Percentiles rank a stretch among this genome's conserved stretches.
Evolutionary conservation across 1,284 basidiomycete genomes (phyloP).

Genomic region (Malassezia equina): DNA sequence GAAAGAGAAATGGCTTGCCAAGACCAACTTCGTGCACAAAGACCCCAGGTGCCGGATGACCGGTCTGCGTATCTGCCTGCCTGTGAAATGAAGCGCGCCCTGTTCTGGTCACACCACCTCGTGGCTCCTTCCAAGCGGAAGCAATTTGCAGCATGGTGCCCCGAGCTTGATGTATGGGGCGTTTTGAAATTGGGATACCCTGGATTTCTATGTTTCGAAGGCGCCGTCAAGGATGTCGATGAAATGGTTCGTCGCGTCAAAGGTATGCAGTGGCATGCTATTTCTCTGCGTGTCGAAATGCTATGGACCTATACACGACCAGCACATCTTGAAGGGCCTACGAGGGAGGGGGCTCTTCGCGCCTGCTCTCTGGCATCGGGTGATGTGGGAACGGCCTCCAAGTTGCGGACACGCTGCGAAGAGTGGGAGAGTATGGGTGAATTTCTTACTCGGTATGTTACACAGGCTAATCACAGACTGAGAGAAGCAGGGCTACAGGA

Average conservation of each 20-base stretch:
- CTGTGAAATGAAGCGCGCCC: conserved; percentile 8
- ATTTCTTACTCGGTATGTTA: conserved; percentile 12
- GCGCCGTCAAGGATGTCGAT: conserved; percentile 15
- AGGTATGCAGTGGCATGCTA: conserved; percentile 17
- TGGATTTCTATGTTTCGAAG: conserved; percentile 24
- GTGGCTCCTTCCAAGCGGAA: conserved; percentile 20
- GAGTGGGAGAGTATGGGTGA: conserved; percentile 8
- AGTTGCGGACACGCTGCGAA: neutral
- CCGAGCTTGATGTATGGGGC: conserved; percentile 19
- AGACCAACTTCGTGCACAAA: neutral
- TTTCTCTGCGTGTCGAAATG: conserved; percentile 11
- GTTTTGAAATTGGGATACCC: conserved; percentile 21
- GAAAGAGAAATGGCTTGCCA: neutral
- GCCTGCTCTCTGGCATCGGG: neutral
- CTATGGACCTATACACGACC: conserved; percentile 1
- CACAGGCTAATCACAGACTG: conserved; percentile 3
- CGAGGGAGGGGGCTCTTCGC: neutral
- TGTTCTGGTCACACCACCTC: conserved; percentile 21
- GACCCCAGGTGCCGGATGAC: neutral
- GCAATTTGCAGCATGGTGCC: conserved; percentile 19
- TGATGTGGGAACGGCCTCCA: neutral
- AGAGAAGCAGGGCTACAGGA: neutral
- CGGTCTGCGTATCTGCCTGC: neutral
- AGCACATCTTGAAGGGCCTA: neutral
- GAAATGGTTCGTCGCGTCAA: conserved; percentile 22